These are phyloP conservation scores for Triglochin maritima DNA, from an alignment of 106 monocot genomes.

Conservation along the genomic window DNA sequence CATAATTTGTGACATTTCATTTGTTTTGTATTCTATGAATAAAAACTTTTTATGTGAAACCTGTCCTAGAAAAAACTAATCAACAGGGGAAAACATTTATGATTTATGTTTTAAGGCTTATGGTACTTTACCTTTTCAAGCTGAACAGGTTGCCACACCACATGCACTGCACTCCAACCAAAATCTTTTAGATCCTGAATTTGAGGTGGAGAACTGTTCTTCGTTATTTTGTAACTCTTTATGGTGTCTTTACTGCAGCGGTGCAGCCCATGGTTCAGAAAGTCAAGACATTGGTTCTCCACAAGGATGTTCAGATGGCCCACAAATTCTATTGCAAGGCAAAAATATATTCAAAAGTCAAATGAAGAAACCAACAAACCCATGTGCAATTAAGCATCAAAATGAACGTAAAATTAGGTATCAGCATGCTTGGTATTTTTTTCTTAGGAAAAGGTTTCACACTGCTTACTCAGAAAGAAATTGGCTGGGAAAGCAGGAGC, in stretches of 20 bases:
- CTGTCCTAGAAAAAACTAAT: too few species aligned
- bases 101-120: too few species aligned
- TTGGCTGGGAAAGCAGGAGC: not conserved
- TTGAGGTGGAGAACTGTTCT: constrained; percentile 3
- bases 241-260: not conserved
- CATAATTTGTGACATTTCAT: too few species aligned
- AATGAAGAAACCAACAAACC: not conserved
- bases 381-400: constrained; percentile 4
- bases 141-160: not conserved
- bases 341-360: not conserved
- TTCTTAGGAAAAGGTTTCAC: not conserved
- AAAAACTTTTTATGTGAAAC: too few species aligned
- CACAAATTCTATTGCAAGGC: not conserved
- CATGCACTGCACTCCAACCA: constrained; percentile 5
- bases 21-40: too few species aligned
- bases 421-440: too few species aligned
- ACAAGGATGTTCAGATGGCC: not conserved
- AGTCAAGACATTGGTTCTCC: constrained; percentile 3
- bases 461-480: not conserved
- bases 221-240: not conserved
- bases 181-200: constrained; percentile 3
- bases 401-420: not conserved
- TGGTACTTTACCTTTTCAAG: too few species aligned
- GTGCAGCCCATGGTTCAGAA: not conserved
- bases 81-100: too few species aligned